These are phyloP conservation scores for Podospora bellae-mahoneyi DNA, from an alignment of 495 filamentous ascomycete species.

Conservation along the genomic window DNA sequence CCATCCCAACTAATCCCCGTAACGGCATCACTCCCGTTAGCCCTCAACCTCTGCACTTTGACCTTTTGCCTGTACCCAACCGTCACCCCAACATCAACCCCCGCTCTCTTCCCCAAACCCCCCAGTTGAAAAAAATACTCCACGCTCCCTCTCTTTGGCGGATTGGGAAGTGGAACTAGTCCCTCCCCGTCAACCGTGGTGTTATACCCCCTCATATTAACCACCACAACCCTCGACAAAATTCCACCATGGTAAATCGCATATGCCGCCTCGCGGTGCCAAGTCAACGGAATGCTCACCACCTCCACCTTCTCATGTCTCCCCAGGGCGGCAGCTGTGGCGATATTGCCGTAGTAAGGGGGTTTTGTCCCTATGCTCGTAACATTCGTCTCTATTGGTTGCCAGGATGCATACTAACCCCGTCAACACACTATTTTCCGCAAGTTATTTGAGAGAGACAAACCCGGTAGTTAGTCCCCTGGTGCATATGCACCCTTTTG, in stretches of 20 bases:
- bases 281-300: conserved; percentile 43
- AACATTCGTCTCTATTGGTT: conserved; percentile 53
- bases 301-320: conserved; percentile 23
- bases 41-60: conserved; percentile 49
- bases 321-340: conserved; percentile 56
- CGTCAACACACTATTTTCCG: background rate
- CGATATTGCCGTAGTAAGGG: conserved; percentile 64
- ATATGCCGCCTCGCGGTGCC: conserved; percentile 54
- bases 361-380: conserved; percentile 59
- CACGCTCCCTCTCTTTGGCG: conserved; percentile 29
- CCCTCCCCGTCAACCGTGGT: conserved; percentile 49
- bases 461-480: conserved; percentile 59
- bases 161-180: conserved; percentile 20
- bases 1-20: conserved; percentile 61
- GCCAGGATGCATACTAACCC: conserved; percentile 45
- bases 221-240: conserved; percentile 50
- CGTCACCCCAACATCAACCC: background rate
- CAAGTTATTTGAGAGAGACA: background rate
- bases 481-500: conserved; percentile 62
- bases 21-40: conserved; percentile 63
- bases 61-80: conserved; percentile 13
- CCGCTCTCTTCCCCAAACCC: background rate
- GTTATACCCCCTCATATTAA: conserved; percentile 62
- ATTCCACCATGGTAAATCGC: conserved; percentile 48
- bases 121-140: conserved; percentile 45